phyloP scores from a whole-genome alignment of 805 yeast genomes.

The Yarrowia deformans region DNA sequence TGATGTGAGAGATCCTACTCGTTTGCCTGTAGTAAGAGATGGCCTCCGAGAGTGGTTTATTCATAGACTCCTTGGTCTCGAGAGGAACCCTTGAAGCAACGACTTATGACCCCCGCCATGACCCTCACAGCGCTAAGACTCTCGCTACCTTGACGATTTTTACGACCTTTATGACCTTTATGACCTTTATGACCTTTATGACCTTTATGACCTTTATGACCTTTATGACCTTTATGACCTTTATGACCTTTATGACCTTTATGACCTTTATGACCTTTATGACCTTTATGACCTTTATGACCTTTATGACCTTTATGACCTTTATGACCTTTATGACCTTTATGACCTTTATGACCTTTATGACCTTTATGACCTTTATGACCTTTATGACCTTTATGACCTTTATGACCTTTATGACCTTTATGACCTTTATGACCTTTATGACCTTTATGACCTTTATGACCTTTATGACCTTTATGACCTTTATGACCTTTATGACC shows the following conservation, averaged over 20 bases:
- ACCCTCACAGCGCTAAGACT: no score
- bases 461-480: no score
- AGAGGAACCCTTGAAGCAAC: not conserved
- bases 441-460: no score
- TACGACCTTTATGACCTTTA: constrained; percentile 4
- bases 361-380: constrained; percentile 5
- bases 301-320: constrained; percentile 14
- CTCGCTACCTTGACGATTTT: not conserved
- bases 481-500: no score
- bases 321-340: not conserved
- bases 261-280: constrained; percentile 2
- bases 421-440: no score
- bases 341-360: not conserved
- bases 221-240: constrained; percentile 9
- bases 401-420: no score
- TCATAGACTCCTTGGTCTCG: not conserved
- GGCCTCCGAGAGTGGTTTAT: constrained; percentile 35
- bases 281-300: not conserved
- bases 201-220: not conserved
- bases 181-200: constrained; percentile 4
- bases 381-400: not conserved
- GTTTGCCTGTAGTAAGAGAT: constrained; percentile 19
- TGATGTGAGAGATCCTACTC: constrained; percentile 10
- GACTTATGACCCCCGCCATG: not conserved
- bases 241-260: constrained; percentile 10